Percentiles rank a stretch among this genome's conserved stretches.
Conservation (phyloP, 2,329 filamentous ascomycete species). For the Colletotrichum euphorbiae region DNA sequence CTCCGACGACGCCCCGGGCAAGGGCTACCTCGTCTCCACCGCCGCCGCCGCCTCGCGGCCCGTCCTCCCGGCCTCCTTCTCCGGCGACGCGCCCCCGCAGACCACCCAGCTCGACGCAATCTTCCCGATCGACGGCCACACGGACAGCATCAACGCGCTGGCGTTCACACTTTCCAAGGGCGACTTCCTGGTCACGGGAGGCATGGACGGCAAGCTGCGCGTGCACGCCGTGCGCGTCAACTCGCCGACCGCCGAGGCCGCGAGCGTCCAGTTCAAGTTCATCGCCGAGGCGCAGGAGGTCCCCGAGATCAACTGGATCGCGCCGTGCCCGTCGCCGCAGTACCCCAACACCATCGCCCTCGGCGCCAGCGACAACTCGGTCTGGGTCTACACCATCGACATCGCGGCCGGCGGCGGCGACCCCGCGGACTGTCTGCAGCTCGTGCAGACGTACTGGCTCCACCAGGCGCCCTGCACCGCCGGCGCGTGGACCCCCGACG, state of each 20-base stretch:
- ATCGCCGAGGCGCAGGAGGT: conserved; percentile 88
- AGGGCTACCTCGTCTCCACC: conserved; percentile 87
- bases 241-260: conserved; percentile 54
- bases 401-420: conserved; percentile 65
- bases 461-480: conserved; percentile 90
- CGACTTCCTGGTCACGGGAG: conserved; percentile 86
- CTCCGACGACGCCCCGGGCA: conserved; percentile 73
- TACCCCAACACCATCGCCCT: conserved; percentile 87
- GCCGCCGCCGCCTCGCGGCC: conserved; percentile 72
- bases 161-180: conserved; percentile 86
- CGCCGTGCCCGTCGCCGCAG: conserved; percentile 75
- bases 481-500: conserved; percentile 90
- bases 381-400: conserved; percentile 96
- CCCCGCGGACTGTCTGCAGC: conserved; percentile 69
- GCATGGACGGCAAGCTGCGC: conserved; percentile 85
- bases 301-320: conserved; percentile 93
- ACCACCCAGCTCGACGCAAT: conserved; percentile 72
- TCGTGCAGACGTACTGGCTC: conserved; percentile 91
- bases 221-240: conserved; percentile 70
- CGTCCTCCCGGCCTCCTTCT: conserved; percentile 81
- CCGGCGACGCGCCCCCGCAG: conserved; percentile 60
- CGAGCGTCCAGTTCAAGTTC: conserved; percentile 63
- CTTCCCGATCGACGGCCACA: conserved; percentile 87
- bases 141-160: conserved; percentile 89
- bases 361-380: conserved; percentile 89